These are phyloP conservation scores for Aspergillus costaricaensis DNA, from an alignment of 2,329 filamentous ascomycete genomes.

Conservation along the genomic window DNA sequence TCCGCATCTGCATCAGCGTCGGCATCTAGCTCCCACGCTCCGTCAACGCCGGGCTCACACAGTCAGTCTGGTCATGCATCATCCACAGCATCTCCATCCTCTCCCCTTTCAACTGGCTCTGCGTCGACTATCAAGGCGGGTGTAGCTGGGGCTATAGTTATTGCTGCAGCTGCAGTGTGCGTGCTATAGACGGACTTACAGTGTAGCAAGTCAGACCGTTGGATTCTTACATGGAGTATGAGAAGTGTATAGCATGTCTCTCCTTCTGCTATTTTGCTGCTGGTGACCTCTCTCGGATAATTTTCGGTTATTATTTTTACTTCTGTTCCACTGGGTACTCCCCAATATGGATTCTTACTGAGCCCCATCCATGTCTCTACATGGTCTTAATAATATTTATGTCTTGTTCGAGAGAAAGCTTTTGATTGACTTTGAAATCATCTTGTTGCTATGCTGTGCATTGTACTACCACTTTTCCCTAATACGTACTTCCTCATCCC, in stretches of 20 bases:
- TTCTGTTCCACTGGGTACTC: background rate
- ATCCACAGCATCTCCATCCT: background rate
- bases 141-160: constrained; percentile 27
- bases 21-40: background rate
- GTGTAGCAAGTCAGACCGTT: background rate
- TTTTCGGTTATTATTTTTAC: background rate
- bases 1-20: background rate
- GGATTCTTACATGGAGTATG: background rate
- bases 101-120: constrained; percentile 2
- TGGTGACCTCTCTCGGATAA: background rate
- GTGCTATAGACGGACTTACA: background rate
- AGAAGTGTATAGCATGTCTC: background rate
- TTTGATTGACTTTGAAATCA: too few species aligned
- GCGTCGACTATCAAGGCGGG: constrained; percentile 24
- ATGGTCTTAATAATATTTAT: background rate
- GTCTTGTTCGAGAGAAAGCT: background rate
- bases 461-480: background rate
- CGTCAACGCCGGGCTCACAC: background rate
- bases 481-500: too few species aligned
- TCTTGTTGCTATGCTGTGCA: background rate
- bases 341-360: background rate
- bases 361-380: background rate
- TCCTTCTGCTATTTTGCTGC: background rate
- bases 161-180: constrained; percentile 21
- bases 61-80: background rate